Evolutionary conservation across 192 early-diverging fungal species (phyloP), one percentile per base, ranked within the genome.

Genomic region (Chytriomyces sp.): DNA sequence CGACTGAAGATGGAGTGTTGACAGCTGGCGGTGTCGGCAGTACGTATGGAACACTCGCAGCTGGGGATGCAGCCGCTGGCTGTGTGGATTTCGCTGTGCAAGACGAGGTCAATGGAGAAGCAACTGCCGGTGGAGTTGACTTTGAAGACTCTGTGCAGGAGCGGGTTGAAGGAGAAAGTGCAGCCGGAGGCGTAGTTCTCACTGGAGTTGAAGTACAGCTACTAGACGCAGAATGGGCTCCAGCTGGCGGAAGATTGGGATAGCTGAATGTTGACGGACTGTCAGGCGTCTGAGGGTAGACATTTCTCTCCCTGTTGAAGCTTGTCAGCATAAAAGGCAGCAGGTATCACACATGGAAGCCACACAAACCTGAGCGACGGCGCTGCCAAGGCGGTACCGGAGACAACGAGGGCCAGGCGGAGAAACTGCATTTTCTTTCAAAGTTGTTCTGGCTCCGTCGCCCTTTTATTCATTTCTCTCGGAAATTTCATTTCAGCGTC

Each of bases 1-100:
- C 49, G 5, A 35, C 69, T 20, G 69, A 8, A n/a, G 63, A 26
- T 16, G 63, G 16, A 3, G 63, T 26, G 11, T 20, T 47, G 35
- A n/a, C 47, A 8, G 66, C 66, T 68, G 66, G 28, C 6, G 63
- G 66, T 16, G 66, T 68, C 46, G 66, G 66, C 5, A 45, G 43
- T 0, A 68, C 66, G 45, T 68, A 68, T 35, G 35, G 35, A 35
- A 35, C n/a, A 26, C 11, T 35, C 35, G 35, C 4, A 35, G 35
- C 35, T 35, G 35, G 35, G 0, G 35, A 35, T 35, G 35, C 35
- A 35, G 1, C 35, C 4, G 35, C 35, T 35, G 35, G 35, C 0
- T 1, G 35, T 35, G 35, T 35, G 35, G 35, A 35, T 35, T 35
- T 35, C 35, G 35, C 35, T 35, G 35, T 35, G 35, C 35, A 35